Percentiles rank a stretch among this genome's conserved stretches.
Conservation (phyloP, 2,329 filamentous ascomycete genomes). For the Colletotrichum sp. region DNA sequence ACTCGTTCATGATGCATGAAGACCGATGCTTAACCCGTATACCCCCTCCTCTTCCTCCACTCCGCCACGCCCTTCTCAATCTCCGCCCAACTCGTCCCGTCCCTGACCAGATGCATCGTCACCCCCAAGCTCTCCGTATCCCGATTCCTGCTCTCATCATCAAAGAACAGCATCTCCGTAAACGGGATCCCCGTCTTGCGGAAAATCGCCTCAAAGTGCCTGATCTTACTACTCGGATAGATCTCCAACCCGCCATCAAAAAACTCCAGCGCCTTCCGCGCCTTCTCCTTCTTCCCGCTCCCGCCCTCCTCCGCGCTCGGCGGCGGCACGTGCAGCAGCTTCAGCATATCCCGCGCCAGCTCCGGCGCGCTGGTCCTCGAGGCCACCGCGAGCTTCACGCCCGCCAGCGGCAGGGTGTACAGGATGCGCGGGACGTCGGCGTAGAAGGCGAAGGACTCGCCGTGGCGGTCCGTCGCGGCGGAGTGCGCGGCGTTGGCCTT, state of each 20-base stretch:
- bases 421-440: conserved; percentile 71
- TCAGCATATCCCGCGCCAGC: conserved; percentile 80
- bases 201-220: conserved; percentile 79
- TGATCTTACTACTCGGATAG: conserved; percentile 81
- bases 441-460: conserved; percentile 76
- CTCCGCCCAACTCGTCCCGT: conserved; percentile 79
- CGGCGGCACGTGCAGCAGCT: conserved; percentile 67
- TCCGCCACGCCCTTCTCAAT: conserved; percentile 79
- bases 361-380: conserved; percentile 82
- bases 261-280: conserved; percentile 57
- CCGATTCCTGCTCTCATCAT: conserved; percentile 86
- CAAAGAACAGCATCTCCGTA: conserved; percentile 93
- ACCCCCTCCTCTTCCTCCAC: conserved; percentile 78
- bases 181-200: conserved; percentile 73
- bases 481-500: conserved; percentile 49
- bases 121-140: conserved; percentile 83
- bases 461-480: conserved; percentile 56
- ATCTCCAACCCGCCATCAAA: conserved; percentile 70
- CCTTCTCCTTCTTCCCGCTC: conserved; percentile 31
- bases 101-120: conserved; percentile 80
- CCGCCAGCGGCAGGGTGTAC: conserved; percentile 55
- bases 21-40: not conserved
- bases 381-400: conserved; percentile 71
- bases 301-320: conserved; percentile 25
- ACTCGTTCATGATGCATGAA: too few relatives aligned